Percentiles rank a stretch among this genome's conserved stretches.
Conservation (phyloP, 2,329 filamentous ascomycete species). For the Clarireedia hainanense region DNA sequence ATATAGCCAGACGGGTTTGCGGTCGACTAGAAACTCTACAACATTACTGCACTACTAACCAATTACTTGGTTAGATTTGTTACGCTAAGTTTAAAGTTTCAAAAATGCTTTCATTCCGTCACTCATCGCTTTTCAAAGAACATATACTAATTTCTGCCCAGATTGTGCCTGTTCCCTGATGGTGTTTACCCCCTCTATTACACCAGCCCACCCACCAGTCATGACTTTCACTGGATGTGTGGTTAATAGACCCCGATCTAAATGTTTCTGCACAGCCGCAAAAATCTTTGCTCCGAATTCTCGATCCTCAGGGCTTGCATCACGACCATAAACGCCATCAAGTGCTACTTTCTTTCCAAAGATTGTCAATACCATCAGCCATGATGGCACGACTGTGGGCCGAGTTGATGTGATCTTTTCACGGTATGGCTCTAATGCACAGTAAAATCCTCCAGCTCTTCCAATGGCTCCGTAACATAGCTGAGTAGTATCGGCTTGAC, state of each 20-base stretch:
- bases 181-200: background rate
- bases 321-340: background rate
- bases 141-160: background rate
- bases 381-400: slow-evolving; percentile 21
- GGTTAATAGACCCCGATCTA: background rate
- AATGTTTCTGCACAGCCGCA: background rate
- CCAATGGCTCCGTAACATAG: slow-evolving; percentile 34
- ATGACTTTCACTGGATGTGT: background rate
- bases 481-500: slow-evolving; percentile 24
- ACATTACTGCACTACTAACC: too few species aligned
- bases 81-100: background rate
- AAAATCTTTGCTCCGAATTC: background rate
- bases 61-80: background rate
- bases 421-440: slow-evolving; percentile 10
- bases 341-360: slow-evolving; percentile 20
- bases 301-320: background rate
- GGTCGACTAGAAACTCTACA: too few species aligned
- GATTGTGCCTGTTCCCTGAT: background rate
- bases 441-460: slow-evolving; percentile 25
- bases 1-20: too few species aligned
- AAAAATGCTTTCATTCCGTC: background rate
- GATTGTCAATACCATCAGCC: slow-evolving; percentile 25
- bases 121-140: background rate
- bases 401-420: background rate
- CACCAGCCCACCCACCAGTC: background rate